phyloP scores from a whole-genome alignment of 331 rosid genomes.

The Pyracantha coccinea region DNA sequence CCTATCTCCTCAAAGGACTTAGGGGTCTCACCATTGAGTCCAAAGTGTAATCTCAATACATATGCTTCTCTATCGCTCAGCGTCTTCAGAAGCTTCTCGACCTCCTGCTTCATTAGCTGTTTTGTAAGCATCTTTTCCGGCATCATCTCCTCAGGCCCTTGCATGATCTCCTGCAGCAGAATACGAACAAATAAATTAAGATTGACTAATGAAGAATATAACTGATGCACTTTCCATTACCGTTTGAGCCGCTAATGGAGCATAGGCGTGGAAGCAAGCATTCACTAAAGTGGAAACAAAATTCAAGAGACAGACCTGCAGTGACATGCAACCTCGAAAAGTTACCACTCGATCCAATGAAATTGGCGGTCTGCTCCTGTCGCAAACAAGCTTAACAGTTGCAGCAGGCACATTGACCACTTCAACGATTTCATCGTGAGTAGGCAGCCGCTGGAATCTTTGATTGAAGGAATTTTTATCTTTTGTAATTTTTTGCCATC shows the following conservation, averaged over 20 bases:
- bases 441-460: constrained; percentile 41
- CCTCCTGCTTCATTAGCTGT: constrained; percentile 40
- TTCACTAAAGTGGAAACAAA: background rate
- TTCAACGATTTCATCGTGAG: constrained; percentile 45
- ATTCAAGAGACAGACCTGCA: constrained; percentile 40
- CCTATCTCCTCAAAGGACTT: constrained; percentile 64
- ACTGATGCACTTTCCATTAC: background rate
- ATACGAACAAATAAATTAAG: background rate
- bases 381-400: constrained; percentile 41
- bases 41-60: constrained; percentile 47
- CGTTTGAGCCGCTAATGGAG: background rate
- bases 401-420: constrained; percentile 32
- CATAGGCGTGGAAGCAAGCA: background rate
- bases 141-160: constrained; percentile 52
- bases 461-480: constrained; percentile 40
- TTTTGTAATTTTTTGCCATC: constrained; percentile 51
- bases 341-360: constrained; percentile 40
- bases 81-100: constrained; percentile 36
- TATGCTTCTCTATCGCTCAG: constrained; percentile 54
- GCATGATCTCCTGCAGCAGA: constrained; percentile 54
- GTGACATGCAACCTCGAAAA: constrained; percentile 40
- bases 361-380: constrained; percentile 41
- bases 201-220: background rate
- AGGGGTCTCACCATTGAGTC: constrained; percentile 51
- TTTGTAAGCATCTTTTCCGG: constrained; percentile 57